Percentiles rank a stretch among this genome's conserved stretches.
Evolutionary conservation across 2,329 filamentous ascomycete genomes (phyloP).

Genomic region (Didymella exigua): DNA sequence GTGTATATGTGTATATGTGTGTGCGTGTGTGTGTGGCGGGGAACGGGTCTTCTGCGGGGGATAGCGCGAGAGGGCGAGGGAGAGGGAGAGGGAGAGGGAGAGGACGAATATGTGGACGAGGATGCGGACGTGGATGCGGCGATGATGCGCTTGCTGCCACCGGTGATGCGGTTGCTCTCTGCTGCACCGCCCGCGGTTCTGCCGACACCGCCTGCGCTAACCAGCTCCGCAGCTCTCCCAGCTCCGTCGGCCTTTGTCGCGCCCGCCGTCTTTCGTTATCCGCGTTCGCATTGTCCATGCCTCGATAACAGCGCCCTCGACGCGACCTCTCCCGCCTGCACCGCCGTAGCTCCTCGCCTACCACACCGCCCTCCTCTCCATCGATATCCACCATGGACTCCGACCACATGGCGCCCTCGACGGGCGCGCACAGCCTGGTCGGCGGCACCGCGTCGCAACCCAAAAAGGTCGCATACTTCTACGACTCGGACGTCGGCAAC

Average conservation of each 20-base stretch:
- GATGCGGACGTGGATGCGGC: too few relatives aligned
- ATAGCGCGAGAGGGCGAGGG: background rate
- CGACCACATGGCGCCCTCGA: slow-evolving; percentile 23
- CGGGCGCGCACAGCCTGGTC: slow-evolving; percentile 14
- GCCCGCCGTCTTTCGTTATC: slow-evolving; percentile 7
- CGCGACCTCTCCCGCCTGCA: background rate
- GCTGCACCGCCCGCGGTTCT: background rate
- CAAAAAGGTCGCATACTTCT: slow-evolving; percentile 96
- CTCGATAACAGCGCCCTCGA: background rate
- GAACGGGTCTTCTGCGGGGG: background rate
- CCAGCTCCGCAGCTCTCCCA: slow-evolving; percentile 8
- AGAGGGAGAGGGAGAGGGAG: too few relatives aligned
- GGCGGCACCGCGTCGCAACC: slow-evolving; percentile 36
- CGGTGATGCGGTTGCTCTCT: too few relatives aligned
- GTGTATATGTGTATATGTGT: too few relatives aligned
- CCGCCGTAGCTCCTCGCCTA: background rate
- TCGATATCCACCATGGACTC: slow-evolving; percentile 18
- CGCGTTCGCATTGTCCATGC: slow-evolving; percentile 7
- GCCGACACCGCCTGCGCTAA: background rate
- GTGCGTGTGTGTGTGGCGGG: too few relatives aligned
- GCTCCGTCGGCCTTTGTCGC: slow-evolving; percentile 12
- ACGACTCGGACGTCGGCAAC: slow-evolving; percentile 97
- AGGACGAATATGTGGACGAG: too few relatives aligned
- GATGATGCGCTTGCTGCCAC: background rate
- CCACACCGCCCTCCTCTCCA: background rate